Evolutionary conservation across 495 filamentous ascomycete genomes (phyloP).

Genomic region (Geoglossum glabrum): DNA sequence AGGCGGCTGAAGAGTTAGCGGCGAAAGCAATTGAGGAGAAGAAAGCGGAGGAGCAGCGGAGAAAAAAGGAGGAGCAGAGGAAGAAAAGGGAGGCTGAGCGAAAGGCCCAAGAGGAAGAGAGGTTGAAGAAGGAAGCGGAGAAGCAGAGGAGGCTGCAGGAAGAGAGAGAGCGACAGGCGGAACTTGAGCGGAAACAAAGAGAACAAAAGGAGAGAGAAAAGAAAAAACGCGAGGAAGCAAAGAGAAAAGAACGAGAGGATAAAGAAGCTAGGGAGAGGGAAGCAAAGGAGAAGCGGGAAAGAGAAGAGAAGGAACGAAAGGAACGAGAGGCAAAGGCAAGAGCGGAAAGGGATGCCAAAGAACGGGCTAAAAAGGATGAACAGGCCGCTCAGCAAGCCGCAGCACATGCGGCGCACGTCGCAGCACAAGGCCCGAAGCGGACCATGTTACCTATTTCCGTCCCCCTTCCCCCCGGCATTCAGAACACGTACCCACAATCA

Average conservation of each 20-base stretch:
- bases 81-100: constrained; percentile 87
- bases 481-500: constrained; percentile 23
- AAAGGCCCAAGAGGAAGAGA: constrained; percentile 76
- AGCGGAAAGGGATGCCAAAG: constrained; percentile 25
- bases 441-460: constrained; percentile 25
- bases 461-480: constrained; percentile 33
- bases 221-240: constrained; percentile 39
- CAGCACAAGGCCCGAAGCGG: constrained; percentile 29
- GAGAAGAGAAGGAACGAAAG: constrained; percentile 29
- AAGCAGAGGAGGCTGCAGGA: constrained; percentile 60
- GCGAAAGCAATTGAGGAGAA: constrained; percentile 55
- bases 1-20: constrained; percentile 74
- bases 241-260: constrained; percentile 49
- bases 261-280: constrained; percentile 50
- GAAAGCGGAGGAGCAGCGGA: constrained; percentile 57
- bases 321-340: constrained; percentile 43
- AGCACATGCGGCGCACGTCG: constrained; percentile 14
- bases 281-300: constrained; percentile 30
- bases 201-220: constrained; percentile 58
- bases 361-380: constrained; percentile 31
- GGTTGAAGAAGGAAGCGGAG: constrained; percentile 56
- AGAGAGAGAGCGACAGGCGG: constrained; percentile 62
- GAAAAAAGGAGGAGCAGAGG: constrained; percentile 70
- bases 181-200: constrained; percentile 49
- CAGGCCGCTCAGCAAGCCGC: constrained; percentile 21